Conservation (phyloP, 257 asterid species). For the Solanum tarapatanum region DNA sequence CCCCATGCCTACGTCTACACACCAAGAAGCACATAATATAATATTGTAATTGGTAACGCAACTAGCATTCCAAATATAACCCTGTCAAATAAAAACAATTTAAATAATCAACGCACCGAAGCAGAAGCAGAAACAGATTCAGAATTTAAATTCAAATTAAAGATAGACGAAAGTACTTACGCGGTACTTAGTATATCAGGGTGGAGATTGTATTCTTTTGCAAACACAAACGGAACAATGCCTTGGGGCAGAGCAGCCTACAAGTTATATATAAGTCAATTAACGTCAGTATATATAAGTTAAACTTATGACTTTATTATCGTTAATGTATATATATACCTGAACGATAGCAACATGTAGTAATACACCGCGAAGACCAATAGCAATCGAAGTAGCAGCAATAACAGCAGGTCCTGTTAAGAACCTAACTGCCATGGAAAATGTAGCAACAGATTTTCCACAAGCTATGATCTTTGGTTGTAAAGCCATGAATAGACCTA, state of each 20-base stretch:
- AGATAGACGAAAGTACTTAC: conserved; percentile 23
- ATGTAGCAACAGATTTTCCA: conserved; percentile 82
- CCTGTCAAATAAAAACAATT: conserved; percentile 27
- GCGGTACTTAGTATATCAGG: conserved; percentile 89
- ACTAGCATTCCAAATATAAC: conserved; percentile 88
- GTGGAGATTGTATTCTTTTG: conserved; percentile 83
- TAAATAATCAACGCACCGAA: too few relatives aligned
- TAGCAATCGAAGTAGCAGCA: conserved; percentile 86
- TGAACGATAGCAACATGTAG: conserved; percentile 82
- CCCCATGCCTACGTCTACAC: conserved; percentile 21
- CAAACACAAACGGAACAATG: conserved; percentile 80
- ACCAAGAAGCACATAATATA: conserved; percentile 86
- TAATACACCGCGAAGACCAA: conserved; percentile 80
- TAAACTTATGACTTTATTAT: not conserved
- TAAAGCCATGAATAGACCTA: conserved; percentile 92
- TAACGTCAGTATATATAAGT: not conserved
- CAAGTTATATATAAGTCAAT: not conserved
- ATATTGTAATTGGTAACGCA: conserved; percentile 80
- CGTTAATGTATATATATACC: conserved; percentile 20
- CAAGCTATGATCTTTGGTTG: conserved; percentile 88
- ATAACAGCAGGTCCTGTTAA: conserved; percentile 92
- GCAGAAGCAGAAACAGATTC: not conserved
- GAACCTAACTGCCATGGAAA: conserved; percentile 91
- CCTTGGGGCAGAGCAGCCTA: conserved; percentile 99
- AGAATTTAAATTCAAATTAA: not conserved